Evolutionary conservation across 192 early-diverging fungal genomes (phyloP), one percentile per base, ranked within the genome.

Genomic region (Umbelopsis isabellina): DNA sequence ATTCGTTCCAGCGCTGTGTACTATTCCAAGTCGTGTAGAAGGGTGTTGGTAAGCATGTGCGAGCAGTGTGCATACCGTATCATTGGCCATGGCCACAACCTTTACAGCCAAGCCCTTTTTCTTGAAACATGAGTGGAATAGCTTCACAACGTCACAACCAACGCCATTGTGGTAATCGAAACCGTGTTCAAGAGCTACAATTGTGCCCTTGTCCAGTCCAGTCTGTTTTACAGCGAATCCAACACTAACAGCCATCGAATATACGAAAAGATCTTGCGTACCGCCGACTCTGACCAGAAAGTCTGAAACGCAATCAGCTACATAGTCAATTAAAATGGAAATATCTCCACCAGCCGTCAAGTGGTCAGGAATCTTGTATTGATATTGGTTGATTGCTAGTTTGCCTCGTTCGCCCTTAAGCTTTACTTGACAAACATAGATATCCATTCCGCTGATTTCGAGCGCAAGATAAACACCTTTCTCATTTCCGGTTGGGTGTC

Each of bases 371-470:
- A 93, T 87, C 67, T 85, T 85, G 73, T 90, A 91, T 77, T 91
- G 88, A 73, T 93, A 86, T 76, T 97, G 94, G 68, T 88, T 86
- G 76, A 94, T 85, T 37, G 85, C 84, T 48, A 91, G 82, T 37
- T 84, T 75, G 21, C 74, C 95, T 86, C 82, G 88, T 51, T 88
- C 83, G 45, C 94, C 94, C 69, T 87, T 88, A 46, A 98, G 87
- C 47, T 78, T 85, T 3, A 97, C 90, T 75, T 92, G 84, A 82
- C 95, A 97, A 4, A 97, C 93, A 23, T 80, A 75, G n/a, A 98
- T 87, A 82, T 98, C 96, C 64, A 93, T 92, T 21, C 97, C 95
- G 45, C 95, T 93, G 44, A 98, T 85, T 72, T 98, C 97, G 46
- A 98, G 77, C 18, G 97, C 95, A 44, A 98, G 87, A 78, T 86